phyloP scores from a whole-genome alignment of 2,329 filamentous ascomycete genomes.

The Sporothrix humicola region DNA sequence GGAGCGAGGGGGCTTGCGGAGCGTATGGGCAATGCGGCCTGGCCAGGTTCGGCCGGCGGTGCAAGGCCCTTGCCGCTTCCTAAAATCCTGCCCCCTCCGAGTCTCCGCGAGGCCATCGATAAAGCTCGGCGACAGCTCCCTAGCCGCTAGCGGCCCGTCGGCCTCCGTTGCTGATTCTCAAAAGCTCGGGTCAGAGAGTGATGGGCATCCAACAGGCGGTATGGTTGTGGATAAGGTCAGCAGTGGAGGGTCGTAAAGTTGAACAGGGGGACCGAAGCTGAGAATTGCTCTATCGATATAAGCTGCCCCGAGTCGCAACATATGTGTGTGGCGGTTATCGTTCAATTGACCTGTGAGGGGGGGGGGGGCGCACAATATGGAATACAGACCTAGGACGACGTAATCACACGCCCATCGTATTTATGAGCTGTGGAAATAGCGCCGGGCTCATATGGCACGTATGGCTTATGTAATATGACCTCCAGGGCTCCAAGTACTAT shows the following conservation, averaged over 20 bases:
- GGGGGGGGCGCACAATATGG: not conserved
- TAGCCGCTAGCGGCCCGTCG: conserved; percentile 23
- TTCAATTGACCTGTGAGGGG: not conserved
- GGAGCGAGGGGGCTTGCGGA: conserved; percentile 60
- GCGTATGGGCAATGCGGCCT: conserved; percentile 49
- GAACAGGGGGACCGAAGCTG: not conserved
- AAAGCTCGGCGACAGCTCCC: conserved; percentile 1
- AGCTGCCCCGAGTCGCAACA: no score
- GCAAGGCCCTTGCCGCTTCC: conserved; percentile 84
- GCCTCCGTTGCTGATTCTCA: not conserved
- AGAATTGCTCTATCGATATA: no score
- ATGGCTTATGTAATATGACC: no score
- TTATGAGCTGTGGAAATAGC: no score
- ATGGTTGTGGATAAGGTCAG: not conserved
- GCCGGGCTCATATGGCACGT: no score
- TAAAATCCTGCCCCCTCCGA: conserved; percentile 90
- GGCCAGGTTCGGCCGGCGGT: conserved; percentile 57
- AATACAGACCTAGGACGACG: not conserved
- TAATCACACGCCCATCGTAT: no score
- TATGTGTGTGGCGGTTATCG: no score
- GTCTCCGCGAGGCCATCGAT: conserved; percentile 77
- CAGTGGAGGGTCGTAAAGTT: not conserved
- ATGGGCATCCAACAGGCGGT: not conserved
- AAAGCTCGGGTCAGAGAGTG: not conserved
- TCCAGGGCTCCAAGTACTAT: no score